Conservation (phyloP, 768 basidiomycete species). For the Lactarius tabidus region DNA sequence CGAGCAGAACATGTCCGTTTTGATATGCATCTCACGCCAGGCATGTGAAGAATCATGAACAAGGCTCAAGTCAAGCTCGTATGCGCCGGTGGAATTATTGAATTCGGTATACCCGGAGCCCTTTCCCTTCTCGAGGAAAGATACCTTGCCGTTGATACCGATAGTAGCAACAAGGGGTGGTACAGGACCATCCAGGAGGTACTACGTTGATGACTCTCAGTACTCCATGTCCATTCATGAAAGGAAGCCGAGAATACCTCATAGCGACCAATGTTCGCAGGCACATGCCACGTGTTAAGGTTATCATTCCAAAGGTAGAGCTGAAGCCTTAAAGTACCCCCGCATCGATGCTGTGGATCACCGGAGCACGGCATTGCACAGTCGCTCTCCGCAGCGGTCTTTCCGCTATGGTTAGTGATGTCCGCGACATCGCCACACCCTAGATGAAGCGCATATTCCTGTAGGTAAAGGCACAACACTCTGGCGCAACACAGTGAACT, state of each 20-base stretch:
- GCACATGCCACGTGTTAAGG: too few species aligned
- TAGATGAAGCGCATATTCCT: constrained; percentile 29
- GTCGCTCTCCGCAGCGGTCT: constrained; percentile 30
- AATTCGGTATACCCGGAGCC: constrained; percentile 33
- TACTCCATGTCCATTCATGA: not conserved
- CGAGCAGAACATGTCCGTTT: constrained; percentile 79
- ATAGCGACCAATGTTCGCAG: too few species aligned
- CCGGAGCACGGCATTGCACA: constrained; percentile 61
- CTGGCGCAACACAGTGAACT: not conserved
- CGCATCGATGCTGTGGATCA: constrained; percentile 65
- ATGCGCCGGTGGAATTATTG: constrained; percentile 68
- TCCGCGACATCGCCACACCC: constrained; percentile 69
- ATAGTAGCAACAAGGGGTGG: constrained; percentile 72
- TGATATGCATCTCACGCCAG: constrained; percentile 74
- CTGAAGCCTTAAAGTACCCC: constrained; percentile 37
- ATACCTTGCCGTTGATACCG: constrained; percentile 77
- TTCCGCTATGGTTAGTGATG: constrained; percentile 37
- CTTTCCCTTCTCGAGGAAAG: constrained; percentile 63
- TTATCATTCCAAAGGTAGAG: not conserved
- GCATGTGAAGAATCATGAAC: constrained; percentile 41
- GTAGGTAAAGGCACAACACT: not conserved
- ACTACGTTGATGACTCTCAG: constrained; percentile 29
- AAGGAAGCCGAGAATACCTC: too few species aligned
- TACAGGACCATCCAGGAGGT: constrained; percentile 54
- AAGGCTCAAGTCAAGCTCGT: constrained; percentile 67